These are phyloP conservation scores for Apiospora marii DNA, from an alignment of 2,329 filamentous ascomycete genomes.

Conservation along the genomic window DNA sequence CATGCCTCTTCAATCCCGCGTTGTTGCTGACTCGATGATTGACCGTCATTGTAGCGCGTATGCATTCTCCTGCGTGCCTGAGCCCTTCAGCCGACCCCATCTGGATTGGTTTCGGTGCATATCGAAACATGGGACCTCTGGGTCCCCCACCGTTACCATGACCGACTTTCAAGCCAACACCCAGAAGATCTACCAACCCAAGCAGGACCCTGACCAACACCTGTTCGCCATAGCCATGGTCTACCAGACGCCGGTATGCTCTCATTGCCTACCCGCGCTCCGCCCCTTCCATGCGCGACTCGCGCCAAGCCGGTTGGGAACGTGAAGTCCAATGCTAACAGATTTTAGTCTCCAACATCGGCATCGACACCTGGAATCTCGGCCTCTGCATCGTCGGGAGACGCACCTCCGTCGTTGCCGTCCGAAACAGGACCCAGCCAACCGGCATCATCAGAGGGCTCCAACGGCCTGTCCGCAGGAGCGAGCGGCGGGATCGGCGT, in stretches of 20 bases:
- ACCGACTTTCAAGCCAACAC: conserved; percentile 12
- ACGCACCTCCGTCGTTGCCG: background rate
- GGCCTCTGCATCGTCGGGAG: background rate
- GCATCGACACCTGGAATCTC: background rate
- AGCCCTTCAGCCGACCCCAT: background rate
- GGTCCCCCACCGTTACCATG: background rate
- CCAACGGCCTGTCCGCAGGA: conserved; percentile 26
- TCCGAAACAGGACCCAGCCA: conserved; percentile 1
- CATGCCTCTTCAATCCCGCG: background rate
- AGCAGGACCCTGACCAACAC: background rate
- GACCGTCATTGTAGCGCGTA: background rate
- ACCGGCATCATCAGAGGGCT: background rate
- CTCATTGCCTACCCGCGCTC: background rate
- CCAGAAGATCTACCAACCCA: background rate
- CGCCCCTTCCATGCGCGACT: no score
- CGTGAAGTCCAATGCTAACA: background rate
- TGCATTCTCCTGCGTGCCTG: background rate
- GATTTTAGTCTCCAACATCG: background rate
- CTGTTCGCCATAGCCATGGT: conserved; percentile 19
- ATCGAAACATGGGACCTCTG: background rate
- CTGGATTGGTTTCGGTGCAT: conserved; percentile 4
- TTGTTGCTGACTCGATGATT: background rate
- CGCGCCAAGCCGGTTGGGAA: background rate
- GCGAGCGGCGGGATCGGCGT: conserved; percentile 31
- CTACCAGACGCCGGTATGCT: background rate